Evolutionary conservation across 2,329 filamentous ascomycete genomes (phyloP), one percentile per base, ranked within the genome.

Genomic region (Onygena corvina): DNA sequence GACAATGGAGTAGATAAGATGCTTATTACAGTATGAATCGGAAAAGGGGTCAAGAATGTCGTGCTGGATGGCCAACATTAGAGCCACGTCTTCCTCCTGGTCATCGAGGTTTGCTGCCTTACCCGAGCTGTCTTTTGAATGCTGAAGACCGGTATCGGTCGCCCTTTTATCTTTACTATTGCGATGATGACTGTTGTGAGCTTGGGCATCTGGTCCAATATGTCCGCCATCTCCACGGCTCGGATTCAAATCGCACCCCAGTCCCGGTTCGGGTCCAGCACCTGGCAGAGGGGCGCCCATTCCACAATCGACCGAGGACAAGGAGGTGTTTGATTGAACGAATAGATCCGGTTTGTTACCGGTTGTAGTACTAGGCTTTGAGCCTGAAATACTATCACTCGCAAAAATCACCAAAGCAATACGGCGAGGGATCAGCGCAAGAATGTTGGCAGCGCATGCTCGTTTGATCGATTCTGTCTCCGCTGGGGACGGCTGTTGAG

Each of bases 11-110:
- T 94, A 94, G 57, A 94, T 71, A 27, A 96, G 71, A 68, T 95
- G 88, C 69, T 89, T 93, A 68, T 98, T 98, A 67, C 88, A 83
- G 68, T 94, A 94, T 47, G 76, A 73, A 66, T 95, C 88, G 12
- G 77, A 78, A 56, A 94, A 82, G 31, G 89, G 72, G 58, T 84
- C 79, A 42, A 96, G 72, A 40, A 88, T 71, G 20, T 71, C 69
- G 48, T 74, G 69, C 60, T 81, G 78, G 54, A 86, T 75, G 57
- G 82, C 76, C 52, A 69, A 65, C 38, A 79, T 66, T 51, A 80
- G 71, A 45, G 67, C 68, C 53, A 70, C 67, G 47, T 76, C 70
- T 18, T 75, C 69, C 47, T 69, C 63, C 44, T 63, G 62, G 30
- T 23, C 21, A 23, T 42, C n/a, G 27, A 6, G 18, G 12, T 45